These are phyloP conservation scores for Mucor plumbeus DNA, from an alignment of 371 early-diverging fungal species.

Conservation along the genomic window DNA sequence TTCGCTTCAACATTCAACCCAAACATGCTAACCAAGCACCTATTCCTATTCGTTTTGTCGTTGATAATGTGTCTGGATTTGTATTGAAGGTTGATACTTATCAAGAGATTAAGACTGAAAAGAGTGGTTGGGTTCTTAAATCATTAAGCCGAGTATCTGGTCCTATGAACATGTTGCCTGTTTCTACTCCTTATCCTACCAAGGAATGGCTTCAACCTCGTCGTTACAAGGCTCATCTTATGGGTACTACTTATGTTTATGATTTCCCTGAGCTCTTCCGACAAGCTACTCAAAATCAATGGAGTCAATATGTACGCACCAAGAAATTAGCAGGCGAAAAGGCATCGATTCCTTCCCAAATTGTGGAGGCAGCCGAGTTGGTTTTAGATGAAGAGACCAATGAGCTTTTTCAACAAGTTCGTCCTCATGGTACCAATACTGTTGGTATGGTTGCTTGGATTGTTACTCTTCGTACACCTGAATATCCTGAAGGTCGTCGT, in stretches of 20 bases:
- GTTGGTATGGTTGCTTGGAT: constrained; percentile 98
- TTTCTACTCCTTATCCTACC: constrained; percentile 85
- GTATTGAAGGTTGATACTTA: constrained; percentile 92
- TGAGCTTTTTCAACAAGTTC: constrained; percentile 76
- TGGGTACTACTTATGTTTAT: constrained; percentile 98
- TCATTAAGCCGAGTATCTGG: constrained; percentile 76
- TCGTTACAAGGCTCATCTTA: constrained; percentile 96
- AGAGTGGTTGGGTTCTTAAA: constrained; percentile 77
- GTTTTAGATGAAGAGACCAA: constrained; percentile 77
- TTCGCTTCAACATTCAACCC: constrained; percentile 88
- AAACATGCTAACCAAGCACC: constrained; percentile 60
- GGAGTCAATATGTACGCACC: constrained; percentile 49
- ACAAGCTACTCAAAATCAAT: constrained; percentile 75
- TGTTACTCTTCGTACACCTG: constrained; percentile 89
- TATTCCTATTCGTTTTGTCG: constrained; percentile 89
- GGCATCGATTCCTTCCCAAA: constrained; percentile 61
- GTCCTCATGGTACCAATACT: constrained; percentile 90
- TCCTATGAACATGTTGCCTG: constrained; percentile 83
- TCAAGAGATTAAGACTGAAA: constrained; percentile 81
- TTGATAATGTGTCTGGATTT: constrained; percentile 91
- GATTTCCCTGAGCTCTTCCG: constrained; percentile 98
- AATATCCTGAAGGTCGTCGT: constrained; percentile 89
- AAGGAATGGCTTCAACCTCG: constrained; percentile 97
- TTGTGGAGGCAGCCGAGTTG: constrained; percentile 85
- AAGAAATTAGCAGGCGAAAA: constrained; percentile 61